Evolutionary conservation across 345 rosid genomes (phyloP), one percentile per base, ranked within the genome.

Genomic region (Eucalyptus pumila): DNA sequence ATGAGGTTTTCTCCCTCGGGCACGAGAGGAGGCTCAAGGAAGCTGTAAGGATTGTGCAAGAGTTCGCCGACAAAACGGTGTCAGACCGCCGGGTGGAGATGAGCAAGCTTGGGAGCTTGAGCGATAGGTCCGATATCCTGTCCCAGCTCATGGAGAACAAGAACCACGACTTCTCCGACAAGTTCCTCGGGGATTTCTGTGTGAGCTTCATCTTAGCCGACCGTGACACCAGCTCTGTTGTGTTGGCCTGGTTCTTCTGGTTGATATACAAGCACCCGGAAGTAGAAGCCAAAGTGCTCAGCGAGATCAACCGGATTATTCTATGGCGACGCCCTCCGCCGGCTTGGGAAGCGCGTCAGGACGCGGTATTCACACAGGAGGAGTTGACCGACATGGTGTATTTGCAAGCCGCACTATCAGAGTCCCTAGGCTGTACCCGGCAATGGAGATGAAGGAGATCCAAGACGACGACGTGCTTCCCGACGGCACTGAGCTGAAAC

Each of bases 211-310:
- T 96, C 67, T 90, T 97, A 54, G 99, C 97, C 14, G 97, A 97
- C 40, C 91, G 97, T 24, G 98, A 97, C 93, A 95, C 99, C 76
- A 95, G 97, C 87, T 97, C 98, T 0, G 96, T 95, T 4, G 98
- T 94, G 45, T 87, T 97, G 86, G 92, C 93, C 34, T 96, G 98
- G 96, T 96, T 96, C 91, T 97, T 95, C 93, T 97, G 96, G 97
- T 88, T 97, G 50, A 49, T 96, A 27, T 86, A 92, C 89, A 86
- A 91, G 49, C 93, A 94, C 47, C 94, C 94, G 1, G 89, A 91
- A 19, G 96, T 94, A 5, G 99, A 97, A 91, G 90, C 76, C 91
- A 94, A 88, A 88, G 92, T 97, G 88, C 87, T 95, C 11, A 0
- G 0, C 1, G 97, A 95, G 87, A 93, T 96, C 88, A 85, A 89